Evolutionary conservation across 2,329 filamentous ascomycete genomes (phyloP).

Genomic region (Fusarium globosum): DNA sequence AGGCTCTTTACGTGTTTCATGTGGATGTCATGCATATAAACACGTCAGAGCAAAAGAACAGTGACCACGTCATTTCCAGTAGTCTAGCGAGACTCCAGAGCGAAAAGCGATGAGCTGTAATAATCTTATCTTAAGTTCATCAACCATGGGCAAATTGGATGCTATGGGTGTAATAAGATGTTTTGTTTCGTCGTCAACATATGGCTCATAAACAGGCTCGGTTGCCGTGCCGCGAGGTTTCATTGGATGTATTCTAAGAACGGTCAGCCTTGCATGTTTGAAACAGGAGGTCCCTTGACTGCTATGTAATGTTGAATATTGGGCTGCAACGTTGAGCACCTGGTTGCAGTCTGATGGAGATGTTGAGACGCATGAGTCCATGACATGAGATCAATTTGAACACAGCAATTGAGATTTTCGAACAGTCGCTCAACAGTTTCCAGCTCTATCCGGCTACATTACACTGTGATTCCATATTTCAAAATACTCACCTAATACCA

Average conservation of each 20-base stretch:
- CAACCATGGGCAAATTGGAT: accelerated
- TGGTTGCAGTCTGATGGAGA: not conserved
- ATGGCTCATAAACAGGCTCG: too few species aligned
- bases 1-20: not conserved
- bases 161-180: not conserved
- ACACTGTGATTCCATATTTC: accelerated
- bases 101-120: accelerated
- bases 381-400: not conserved
- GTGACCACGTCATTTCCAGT: not conserved
- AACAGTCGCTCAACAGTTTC: accelerated
- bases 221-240: not conserved
- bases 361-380: not conserved
- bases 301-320: not conserved
- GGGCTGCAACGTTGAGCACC: not conserved
- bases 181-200: not conserved
- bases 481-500: not conserved
- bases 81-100: accelerated
- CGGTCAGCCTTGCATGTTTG: not conserved
- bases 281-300: not conserved
- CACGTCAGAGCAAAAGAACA: constrained; percentile 2
- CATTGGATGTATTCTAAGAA: not conserved
- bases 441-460: accelerated
- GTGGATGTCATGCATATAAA: not conserved
- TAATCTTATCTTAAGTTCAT: accelerated
- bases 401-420: not conserved